Percentiles rank a stretch among this genome's conserved stretches.
phyloP scores from a whole-genome alignment of 2,329 filamentous ascomycete genomes.

The Huntiella moniliformis region DNA sequence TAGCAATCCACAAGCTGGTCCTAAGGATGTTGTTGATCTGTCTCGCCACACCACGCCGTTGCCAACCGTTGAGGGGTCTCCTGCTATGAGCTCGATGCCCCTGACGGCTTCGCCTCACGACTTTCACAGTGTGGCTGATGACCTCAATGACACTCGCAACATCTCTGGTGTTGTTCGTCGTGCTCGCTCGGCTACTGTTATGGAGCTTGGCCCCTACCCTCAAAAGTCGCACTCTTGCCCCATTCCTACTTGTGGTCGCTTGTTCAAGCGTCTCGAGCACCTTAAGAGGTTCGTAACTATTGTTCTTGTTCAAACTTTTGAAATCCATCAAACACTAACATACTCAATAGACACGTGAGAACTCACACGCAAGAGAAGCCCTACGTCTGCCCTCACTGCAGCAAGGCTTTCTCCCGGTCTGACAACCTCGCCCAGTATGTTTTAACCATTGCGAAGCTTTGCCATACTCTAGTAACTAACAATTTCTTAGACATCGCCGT shows the following conservation, averaged over 20 bases:
- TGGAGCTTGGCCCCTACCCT: slow-evolving; percentile 90
- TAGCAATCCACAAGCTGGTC: slow-evolving; percentile 15
- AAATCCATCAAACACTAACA: slow-evolving; percentile 12
- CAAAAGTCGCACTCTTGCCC: slow-evolving; percentile 98
- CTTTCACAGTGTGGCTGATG: slow-evolving; percentile 44
- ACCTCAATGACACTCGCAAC: slow-evolving; percentile 42
- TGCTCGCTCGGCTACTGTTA: slow-evolving; percentile 84
- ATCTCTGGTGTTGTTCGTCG: slow-evolving; percentile 68
- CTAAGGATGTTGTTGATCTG: slow-evolving; percentile 57
- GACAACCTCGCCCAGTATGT: slow-evolving; percentile 96
- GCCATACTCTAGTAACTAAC: slow-evolving; percentile 21
- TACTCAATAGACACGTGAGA: slow-evolving; percentile 67
- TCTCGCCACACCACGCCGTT: slow-evolving; percentile 85
- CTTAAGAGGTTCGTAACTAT: slow-evolving; percentile 73
- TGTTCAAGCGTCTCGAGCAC: slow-evolving; percentile 98
- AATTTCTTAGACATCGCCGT: slow-evolving; percentile 57
- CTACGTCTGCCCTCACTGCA: slow-evolving; percentile 94
- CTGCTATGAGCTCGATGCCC: slow-evolving; percentile 50
- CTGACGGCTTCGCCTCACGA: slow-evolving; percentile 54
- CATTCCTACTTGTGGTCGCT: slow-evolving; percentile 90
- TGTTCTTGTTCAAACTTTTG: slow-evolving; percentile 21
- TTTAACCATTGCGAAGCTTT: slow-evolving; percentile 18
- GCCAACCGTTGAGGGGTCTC: slow-evolving; percentile 66
- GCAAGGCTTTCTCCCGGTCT: slow-evolving; percentile 94
- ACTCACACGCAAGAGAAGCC: slow-evolving; percentile 98